These are phyloP conservation scores for Xylaria hypoxylon DNA, from an alignment of 2,329 filamentous ascomycete species.

Conservation along the genomic window DNA sequence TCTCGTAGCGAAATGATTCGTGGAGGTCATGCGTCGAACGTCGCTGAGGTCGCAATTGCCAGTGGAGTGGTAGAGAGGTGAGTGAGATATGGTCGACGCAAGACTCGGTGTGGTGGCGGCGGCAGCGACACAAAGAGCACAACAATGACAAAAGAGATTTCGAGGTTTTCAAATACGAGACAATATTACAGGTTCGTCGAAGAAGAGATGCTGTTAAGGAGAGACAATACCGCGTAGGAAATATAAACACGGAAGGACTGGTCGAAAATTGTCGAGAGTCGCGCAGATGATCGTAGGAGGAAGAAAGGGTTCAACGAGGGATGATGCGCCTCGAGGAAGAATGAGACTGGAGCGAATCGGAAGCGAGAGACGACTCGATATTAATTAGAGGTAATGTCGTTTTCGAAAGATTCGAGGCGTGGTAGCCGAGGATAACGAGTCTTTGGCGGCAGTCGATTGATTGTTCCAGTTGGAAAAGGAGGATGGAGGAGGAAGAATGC, in stretches of 20 bases:
- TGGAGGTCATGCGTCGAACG: conserved; percentile 32
- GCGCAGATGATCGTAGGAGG: conserved; percentile 43
- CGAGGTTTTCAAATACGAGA: conserved; percentile 38
- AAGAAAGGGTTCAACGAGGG: conserved; percentile 38
- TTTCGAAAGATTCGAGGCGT: conserved; percentile 44
- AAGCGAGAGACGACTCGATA: conserved; percentile 41
- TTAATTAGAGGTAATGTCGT: conserved; percentile 41
- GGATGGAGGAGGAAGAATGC: conserved; percentile 43
- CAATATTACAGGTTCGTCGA: conserved; percentile 35
- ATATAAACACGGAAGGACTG: conserved; percentile 34
- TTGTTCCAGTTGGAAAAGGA: conserved; percentile 40
- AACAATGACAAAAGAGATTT: conserved; percentile 46
- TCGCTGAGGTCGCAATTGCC: conserved; percentile 30
- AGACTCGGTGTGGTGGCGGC: conserved; percentile 32
- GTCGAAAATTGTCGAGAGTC: conserved; percentile 37
- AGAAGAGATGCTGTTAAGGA: conserved; percentile 29
- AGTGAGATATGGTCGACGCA: conserved; percentile 9
- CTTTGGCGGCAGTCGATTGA: conserved; percentile 41
- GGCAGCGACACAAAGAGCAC: conserved; percentile 46
- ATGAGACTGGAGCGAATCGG: conserved; percentile 44
- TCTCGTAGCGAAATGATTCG: conserved; percentile 31
- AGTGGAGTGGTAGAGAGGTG: conserved; percentile 27
- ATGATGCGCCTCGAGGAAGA: conserved; percentile 48
- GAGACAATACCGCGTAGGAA: conserved; percentile 36
- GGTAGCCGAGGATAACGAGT: conserved; percentile 36